These are phyloP conservation scores for Flaveria brownii DNA, from an alignment of 129 eudicot genomes.

Conservation along the genomic window DNA sequence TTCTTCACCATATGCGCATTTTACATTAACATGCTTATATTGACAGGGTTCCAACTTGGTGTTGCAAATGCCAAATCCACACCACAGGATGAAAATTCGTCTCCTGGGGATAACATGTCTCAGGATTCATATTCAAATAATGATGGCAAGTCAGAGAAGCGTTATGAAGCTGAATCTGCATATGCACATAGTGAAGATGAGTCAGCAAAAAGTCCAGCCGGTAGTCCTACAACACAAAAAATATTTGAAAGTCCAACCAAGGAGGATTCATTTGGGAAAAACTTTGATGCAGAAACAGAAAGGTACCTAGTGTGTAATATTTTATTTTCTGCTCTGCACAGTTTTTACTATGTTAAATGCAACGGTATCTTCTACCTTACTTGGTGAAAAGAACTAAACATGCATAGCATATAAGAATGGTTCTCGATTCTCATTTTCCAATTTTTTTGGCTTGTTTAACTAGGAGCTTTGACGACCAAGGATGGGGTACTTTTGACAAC, in stretches of 20 bases:
- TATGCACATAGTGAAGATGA: constrained; percentile 72
- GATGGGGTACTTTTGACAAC: constrained; percentile 88
- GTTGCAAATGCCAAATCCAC: constrained; percentile 57
- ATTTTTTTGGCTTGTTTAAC: neutral
- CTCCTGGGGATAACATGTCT: constrained; percentile 47
- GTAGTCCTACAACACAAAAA: constrained; percentile 64
- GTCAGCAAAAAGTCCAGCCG: constrained; percentile 73
- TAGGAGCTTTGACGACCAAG: constrained; percentile 83
- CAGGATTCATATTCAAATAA: constrained; percentile 57
- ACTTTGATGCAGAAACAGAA: constrained; percentile 74
- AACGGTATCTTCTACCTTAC: neutral
- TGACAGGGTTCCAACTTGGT: constrained; percentile 65
- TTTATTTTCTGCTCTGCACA: neutral
- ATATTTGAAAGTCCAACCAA: constrained; percentile 64
- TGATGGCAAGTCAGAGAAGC: constrained; percentile 59
- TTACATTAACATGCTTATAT: constrained; percentile 14
- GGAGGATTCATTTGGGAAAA: constrained; percentile 65
- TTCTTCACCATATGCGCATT: neutral
- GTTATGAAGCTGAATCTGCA: constrained; percentile 67
- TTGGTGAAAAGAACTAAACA: too few relatives aligned
- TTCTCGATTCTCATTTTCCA: neutral
- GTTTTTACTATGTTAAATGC: neutral
- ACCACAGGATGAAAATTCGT: constrained; percentile 42
- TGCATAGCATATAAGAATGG: neutral
- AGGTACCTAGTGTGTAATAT: constrained; percentile 43